Base-by-base conservation (phyloP, 768 basidiomycete species). In the Trichaptum fuscoviolaceum region DNA sequence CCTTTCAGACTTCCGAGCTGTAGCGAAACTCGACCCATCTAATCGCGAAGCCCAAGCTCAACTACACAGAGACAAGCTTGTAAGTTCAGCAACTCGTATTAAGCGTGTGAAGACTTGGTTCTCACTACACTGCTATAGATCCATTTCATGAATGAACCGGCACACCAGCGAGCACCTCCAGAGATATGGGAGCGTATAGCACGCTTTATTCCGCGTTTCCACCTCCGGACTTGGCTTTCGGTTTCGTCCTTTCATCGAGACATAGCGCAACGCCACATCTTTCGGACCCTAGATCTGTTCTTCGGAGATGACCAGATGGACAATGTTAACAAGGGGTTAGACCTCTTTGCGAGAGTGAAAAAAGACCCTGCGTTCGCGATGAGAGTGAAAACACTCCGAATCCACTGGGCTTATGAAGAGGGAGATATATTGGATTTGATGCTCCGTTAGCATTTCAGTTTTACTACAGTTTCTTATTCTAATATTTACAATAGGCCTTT, bases 111-210 rank as follows among this genome's bases (percentile, higher is more conserved):
- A 58, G 25, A 12, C 59, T 26, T 23, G 27, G 27, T 35, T 63
- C 68, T 68, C 63, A 66, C 66, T 65, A 64, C 34, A 24, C 57
- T 9, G 57, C 27, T 57, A 58, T 65, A 87, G 84, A 85, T 87
- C 62, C 83, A 81, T 62, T 85, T 85, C 70, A 75, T 78, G 57
- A 75, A 79, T 69, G 83, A 83, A 66, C 86, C 88, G 2, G 85
- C 87, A 1, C 85, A 83, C 2, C 87, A 84, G 67, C 84, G 87
- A 24, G 82, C 83, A 20, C 88, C 89, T 0, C 77, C 80, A 7
- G 89, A 90, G 76, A 81, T 90, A 57, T 90, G 89, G 88, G 86
- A 87, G 69, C 80, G 82, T 17, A 86, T 90, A 58, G 88, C 88
- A 7, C 74, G 78, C 63, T 82, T 84, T 68, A 86, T 85, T 57